A percentile compares a stretch with the other conserved stretches of the same genome.
These are phyloP conservation scores for Moricandia arvensis DNA, from an alignment of 345 rosid species.

Conservation along the genomic window DNA sequence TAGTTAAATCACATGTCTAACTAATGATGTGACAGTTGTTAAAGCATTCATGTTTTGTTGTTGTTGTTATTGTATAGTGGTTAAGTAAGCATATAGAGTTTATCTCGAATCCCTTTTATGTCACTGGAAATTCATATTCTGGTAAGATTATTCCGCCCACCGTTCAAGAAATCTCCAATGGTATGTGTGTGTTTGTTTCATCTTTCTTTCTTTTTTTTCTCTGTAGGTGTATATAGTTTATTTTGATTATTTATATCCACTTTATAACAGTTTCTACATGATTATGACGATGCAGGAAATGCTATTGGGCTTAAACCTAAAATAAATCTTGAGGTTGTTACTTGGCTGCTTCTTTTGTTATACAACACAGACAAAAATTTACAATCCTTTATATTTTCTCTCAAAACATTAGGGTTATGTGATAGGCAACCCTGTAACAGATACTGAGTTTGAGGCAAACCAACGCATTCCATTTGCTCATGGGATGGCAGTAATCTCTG, in stretches of 20 bases:
- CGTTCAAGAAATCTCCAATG: slow-evolving; percentile 47
- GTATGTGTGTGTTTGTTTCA: slow-evolving; percentile 30
- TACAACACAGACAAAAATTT: neutral
- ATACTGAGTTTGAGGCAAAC: neutral
- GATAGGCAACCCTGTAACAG: slow-evolving; percentile 16
- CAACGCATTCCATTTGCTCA: slow-evolving; percentile 5
- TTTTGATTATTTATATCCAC: no score
- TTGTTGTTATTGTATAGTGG: slow-evolving; percentile 44
- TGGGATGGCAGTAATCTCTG: slow-evolving; percentile 14
- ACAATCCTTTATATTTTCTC: neutral
- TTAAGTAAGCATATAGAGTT: slow-evolving; percentile 51
- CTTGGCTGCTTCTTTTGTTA: neutral
- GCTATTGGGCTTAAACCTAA: slow-evolving; percentile 38
- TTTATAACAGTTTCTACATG: neutral
- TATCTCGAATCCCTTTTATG: slow-evolving; percentile 47
- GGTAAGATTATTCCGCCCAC: slow-evolving; percentile 52
- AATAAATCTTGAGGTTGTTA: slow-evolving; percentile 52
- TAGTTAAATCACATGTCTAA: neutral
- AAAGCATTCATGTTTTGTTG: neutral
- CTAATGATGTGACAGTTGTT: neutral
- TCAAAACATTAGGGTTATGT: slow-evolving; percentile 14
- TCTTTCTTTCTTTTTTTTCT: no score
- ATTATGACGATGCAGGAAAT: slow-evolving; percentile 48
- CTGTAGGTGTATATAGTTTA: neutral
- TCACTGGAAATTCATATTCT: no score